Evolutionary conservation across 2,329 filamentous ascomycete genomes (phyloP).

Genomic region (Metarhizium album): DNA sequence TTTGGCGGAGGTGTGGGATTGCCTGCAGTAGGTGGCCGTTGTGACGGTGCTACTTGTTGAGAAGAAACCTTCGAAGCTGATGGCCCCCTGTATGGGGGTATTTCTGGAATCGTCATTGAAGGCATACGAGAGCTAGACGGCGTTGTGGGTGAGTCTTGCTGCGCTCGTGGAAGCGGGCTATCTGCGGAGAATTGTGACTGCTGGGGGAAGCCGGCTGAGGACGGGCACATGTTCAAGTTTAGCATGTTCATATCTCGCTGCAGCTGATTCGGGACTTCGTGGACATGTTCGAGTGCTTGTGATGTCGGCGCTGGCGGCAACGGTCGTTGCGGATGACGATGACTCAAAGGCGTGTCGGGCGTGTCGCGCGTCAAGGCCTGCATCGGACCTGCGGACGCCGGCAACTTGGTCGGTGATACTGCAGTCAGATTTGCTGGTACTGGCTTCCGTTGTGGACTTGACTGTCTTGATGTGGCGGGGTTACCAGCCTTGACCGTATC

Average conservation of each 20-base stretch:
- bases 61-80: constrained; percentile 19
- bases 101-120: constrained; percentile 39
- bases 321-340: constrained; percentile 26
- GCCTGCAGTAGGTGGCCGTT: constrained; percentile 10
- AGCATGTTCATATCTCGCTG: constrained; percentile 50
- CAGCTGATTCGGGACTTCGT: constrained; percentile 50
- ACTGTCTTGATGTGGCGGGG: constrained; percentile 40
- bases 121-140: constrained; percentile 21
- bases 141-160: constrained; percentile 10
- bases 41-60: constrained; percentile 15
- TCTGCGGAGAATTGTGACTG: constrained; percentile 3
- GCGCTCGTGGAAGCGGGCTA: constrained; percentile 12
- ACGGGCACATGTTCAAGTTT: constrained; percentile 28
- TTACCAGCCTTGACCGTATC: constrained; percentile 46
- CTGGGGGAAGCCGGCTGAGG: constrained; percentile 1
- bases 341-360: constrained; percentile 33
- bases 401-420: constrained; percentile 47
- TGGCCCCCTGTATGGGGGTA: constrained; percentile 41
- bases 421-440: constrained; percentile 23
- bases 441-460: constrained; percentile 50
- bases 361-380: constrained; percentile 20
- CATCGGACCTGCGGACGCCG: constrained; percentile 39
- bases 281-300: constrained; percentile 50
- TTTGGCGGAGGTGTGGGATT: constrained; percentile 15
- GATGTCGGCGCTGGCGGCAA: constrained; percentile 35